These are phyloP conservation scores for Tritrichomonas musculus DNA, from an alignment of 208 protist species.

Conservation along the genomic window DNA sequence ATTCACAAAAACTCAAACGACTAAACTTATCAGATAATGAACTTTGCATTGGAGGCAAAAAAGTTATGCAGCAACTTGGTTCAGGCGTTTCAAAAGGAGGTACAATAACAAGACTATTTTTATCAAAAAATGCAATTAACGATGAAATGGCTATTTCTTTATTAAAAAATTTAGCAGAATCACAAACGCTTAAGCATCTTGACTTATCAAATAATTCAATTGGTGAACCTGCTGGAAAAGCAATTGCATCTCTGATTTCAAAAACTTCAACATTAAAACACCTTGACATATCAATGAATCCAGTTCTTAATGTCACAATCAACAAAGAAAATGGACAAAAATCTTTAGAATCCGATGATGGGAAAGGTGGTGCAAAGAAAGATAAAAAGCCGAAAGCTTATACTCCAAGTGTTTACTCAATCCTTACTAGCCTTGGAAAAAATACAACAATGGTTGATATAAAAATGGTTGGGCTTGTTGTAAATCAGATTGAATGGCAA, in stretches of 20 bases:
- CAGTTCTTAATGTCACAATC: neutral
- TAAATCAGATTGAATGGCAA: neutral
- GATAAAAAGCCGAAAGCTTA: slow-evolving; percentile 20
- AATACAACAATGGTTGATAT: neutral
- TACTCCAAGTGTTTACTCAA: neutral
- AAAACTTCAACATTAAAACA: neutral
- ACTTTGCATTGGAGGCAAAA: neutral
- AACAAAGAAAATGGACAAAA: neutral
- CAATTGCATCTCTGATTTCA: neutral
- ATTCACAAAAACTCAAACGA: neutral
- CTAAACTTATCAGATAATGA: neutral
- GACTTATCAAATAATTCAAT: neutral
- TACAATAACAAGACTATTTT: neutral
- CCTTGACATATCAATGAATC: neutral
- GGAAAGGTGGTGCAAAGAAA: neutral
- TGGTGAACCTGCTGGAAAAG: neutral
- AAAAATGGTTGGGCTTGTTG: neutral
- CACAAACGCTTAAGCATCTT: neutral
- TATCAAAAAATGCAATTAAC: neutral
- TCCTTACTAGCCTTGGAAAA: neutral
- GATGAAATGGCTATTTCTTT: neutral
- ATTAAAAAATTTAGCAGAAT: neutral
- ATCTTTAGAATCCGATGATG: neutral
- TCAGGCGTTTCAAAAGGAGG: neutral
- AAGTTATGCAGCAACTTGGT: neutral